phyloP scores from a whole-genome alignment of 495 filamentous ascomycete genomes.

The Achaetomiella virescens region DNA sequence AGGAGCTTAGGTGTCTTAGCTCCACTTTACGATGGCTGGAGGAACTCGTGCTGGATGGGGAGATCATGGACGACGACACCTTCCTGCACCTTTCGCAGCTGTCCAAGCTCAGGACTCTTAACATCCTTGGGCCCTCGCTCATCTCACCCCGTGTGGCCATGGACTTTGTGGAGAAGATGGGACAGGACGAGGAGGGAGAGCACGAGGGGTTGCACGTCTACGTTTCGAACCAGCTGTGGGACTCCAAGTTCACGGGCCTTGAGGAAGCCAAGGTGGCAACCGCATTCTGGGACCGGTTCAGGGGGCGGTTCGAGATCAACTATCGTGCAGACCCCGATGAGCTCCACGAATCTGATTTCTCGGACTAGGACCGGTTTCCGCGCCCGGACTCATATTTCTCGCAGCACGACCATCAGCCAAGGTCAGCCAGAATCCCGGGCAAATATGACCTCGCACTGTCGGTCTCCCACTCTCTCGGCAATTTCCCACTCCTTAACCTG shows the following conservation, averaged over 20 bases:
- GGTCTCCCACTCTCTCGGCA: constrained; percentile 16
- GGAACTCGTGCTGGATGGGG: constrained; percentile 50
- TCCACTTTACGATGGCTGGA: constrained; percentile 44
- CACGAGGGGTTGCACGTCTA: constrained; percentile 26
- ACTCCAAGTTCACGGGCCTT: constrained; percentile 15
- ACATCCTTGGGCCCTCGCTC: constrained; percentile 40
- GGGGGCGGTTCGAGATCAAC: constrained; percentile 24
- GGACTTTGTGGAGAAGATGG: constrained; percentile 41
- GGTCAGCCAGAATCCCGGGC: constrained; percentile 3
- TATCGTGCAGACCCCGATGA: constrained; percentile 30
- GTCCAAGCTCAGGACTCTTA: constrained; percentile 39
- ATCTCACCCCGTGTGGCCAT: constrained; percentile 44
- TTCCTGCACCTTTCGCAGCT: constrained; percentile 32
- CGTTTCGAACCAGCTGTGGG: constrained; percentile 21
- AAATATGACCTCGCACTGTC: constrained; percentile 13
- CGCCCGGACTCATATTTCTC: no score
- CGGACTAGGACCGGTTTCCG: constrained; percentile 19
- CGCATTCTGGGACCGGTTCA: constrained; percentile 15
- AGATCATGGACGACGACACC: constrained; percentile 48
- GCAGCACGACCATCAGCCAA: no score
- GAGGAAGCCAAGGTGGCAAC: constrained; percentile 18
- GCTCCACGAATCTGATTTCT: constrained; percentile 30
- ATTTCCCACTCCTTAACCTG: constrained; percentile 15
- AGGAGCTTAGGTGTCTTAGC: constrained; percentile 17
- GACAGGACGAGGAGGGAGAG: constrained; percentile 21